Evolutionary conservation across 441 rosid species (phyloP).

Genomic region (Jatropha podagrica): DNA sequence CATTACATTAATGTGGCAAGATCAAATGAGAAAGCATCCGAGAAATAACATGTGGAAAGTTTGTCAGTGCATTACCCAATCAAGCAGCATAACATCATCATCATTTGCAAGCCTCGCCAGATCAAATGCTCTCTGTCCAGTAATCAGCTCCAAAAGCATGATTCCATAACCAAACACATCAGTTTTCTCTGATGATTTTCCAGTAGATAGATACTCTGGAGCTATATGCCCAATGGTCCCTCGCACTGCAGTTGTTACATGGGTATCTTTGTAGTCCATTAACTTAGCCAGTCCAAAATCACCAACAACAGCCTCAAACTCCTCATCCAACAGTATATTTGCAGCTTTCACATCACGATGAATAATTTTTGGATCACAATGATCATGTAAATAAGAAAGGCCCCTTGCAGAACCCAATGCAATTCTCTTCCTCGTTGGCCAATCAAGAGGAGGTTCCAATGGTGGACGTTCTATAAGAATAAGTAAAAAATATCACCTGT

Average conservation of each 20-base stretch:
- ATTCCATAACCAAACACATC: slow-evolving; percentile 89
- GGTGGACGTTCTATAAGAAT: slow-evolving; percentile 61
- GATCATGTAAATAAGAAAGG: slow-evolving; percentile 78
- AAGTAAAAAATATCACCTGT: slow-evolving; percentile 2
- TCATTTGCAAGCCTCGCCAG: slow-evolving; percentile 82
- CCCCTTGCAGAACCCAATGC: slow-evolving; percentile 88
- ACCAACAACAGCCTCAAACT: slow-evolving; percentile 87
- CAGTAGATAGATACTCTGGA: slow-evolving; percentile 83
- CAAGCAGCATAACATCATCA: slow-evolving; percentile 77
- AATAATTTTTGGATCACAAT: slow-evolving; percentile 83
- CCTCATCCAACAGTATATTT: slow-evolving; percentile 79
- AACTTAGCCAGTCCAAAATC: slow-evolving; percentile 85
- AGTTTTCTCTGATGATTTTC: slow-evolving; percentile 83
- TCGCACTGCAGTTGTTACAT: slow-evolving; percentile 81
- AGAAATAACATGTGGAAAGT: not conserved
- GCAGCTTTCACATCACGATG: slow-evolving; percentile 94
- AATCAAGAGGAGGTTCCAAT: slow-evolving; percentile 65
- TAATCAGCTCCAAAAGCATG: slow-evolving; percentile 78
- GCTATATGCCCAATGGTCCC: slow-evolving; percentile 87
- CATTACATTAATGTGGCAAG: not conserved
- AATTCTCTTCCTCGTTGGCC: slow-evolving; percentile 71
- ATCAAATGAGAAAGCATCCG: not conserved
- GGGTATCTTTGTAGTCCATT: slow-evolving; percentile 85
- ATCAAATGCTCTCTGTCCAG: slow-evolving; percentile 83
- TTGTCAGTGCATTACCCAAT: slow-evolving; percentile 52